A percentile compares a stretch with the other conserved stretches of the same genome.
These are phyloP conservation scores for Melaleuca alternifolia DNA, from an alignment of 345 rosid species.

Conservation along the genomic window DNA sequence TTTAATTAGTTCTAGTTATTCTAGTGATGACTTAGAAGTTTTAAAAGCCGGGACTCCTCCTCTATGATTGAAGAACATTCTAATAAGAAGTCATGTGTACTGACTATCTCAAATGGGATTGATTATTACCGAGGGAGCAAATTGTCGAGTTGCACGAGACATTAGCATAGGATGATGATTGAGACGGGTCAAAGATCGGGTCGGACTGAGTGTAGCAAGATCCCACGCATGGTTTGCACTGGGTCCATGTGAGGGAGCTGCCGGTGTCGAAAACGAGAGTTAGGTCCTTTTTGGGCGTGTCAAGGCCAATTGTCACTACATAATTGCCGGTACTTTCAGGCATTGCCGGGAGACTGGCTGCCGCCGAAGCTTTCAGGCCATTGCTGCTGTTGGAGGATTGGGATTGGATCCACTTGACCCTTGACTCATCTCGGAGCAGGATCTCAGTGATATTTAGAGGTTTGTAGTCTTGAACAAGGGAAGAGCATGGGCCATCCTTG, in stretches of 20 bases:
- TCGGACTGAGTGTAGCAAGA: conserved; percentile 10
- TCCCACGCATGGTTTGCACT: conserved; percentile 5
- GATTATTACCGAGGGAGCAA: background rate
- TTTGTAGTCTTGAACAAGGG: background rate
- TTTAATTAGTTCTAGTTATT: background rate
- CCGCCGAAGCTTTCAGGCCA: background rate
- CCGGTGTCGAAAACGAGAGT: conserved; percentile 14
- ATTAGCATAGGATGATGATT: conserved; percentile 9
- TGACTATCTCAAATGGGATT: background rate
- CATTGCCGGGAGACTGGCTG: background rate
- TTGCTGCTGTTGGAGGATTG: background rate
- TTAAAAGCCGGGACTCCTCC: background rate
- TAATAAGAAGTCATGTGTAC: background rate
- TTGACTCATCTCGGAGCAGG: background rate
- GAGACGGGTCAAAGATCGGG: conserved; percentile 6
- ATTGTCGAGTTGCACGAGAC: background rate
- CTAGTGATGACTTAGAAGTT: background rate
- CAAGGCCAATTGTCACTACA: conserved; percentile 7
- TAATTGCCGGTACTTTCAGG: background rate
- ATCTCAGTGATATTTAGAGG: background rate
- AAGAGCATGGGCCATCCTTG: background rate
- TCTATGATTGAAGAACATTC: background rate
- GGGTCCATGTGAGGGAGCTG: conserved; percentile 22
- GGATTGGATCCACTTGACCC: background rate
- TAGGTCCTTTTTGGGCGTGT: conserved; percentile 1